These are phyloP conservation scores for Ceratocystis diversiconidia DNA, from an alignment of 2,329 filamentous ascomycete genomes.

Conservation along the genomic window DNA sequence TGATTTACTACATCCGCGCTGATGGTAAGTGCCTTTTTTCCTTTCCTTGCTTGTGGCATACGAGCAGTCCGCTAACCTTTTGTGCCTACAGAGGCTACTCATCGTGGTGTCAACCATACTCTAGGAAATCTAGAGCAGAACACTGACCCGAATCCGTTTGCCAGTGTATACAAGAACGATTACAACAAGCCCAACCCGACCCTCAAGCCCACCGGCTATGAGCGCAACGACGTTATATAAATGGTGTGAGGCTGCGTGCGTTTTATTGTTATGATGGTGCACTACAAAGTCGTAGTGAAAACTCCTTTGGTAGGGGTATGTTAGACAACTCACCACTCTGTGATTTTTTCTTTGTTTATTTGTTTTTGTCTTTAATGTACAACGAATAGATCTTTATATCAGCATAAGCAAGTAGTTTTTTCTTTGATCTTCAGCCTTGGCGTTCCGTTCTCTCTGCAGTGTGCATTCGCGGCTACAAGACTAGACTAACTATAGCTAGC, in stretches of 20 bases:
- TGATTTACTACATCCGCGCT: conserved; percentile 79
- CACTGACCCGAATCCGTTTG: conserved; percentile 84
- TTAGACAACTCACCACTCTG: not conserved
- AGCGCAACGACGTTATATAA: conserved; percentile 65
- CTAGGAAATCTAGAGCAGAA: conserved; percentile 75
- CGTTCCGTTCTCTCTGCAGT: too few species aligned
- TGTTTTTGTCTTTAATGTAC: not conserved
- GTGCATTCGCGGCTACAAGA: too few species aligned
- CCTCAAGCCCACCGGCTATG: conserved; percentile 58
- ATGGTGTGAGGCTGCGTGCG: not conserved
- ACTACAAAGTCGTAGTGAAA: not conserved
- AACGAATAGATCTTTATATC: not conserved
- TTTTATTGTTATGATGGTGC: not conserved
- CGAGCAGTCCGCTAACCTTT: not conserved
- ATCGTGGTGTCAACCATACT: conserved; percentile 92
- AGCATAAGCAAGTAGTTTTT: too few species aligned
- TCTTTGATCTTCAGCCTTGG: too few species aligned
- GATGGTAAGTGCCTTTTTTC: conserved; percentile 29
- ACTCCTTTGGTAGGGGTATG: not conserved
- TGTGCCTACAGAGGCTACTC: conserved; percentile 53
- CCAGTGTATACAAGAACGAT: conserved; percentile 62
- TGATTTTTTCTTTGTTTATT: not conserved
- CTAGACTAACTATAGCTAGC: too few species aligned
- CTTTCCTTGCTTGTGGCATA: not conserved
- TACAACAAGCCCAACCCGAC: conserved; percentile 52